phyloP scores from a whole-genome alignment of 306 rosid species.

The Quercus dentata region DNA sequence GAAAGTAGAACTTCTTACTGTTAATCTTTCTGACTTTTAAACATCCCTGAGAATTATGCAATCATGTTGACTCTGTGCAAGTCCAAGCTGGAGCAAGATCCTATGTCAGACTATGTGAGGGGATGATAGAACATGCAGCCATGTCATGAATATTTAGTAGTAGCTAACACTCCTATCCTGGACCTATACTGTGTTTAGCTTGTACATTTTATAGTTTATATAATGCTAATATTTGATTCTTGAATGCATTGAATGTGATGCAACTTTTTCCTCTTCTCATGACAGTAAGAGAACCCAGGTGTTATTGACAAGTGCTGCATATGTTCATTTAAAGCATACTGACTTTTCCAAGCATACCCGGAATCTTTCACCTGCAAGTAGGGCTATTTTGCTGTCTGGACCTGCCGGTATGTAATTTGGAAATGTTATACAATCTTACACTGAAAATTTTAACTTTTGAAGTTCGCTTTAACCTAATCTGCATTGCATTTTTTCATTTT shows the following conservation, averaged over 20 bases:
- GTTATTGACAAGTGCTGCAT: slow-evolving; percentile 74
- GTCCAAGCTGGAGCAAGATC: neutral
- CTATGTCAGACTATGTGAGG: neutral
- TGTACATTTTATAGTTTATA: neutral
- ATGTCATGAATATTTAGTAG: neutral
- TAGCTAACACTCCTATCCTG: neutral
- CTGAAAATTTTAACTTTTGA: neutral
- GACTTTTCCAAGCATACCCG: slow-evolving; percentile 76
- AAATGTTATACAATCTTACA: neutral
- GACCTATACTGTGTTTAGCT: neutral
- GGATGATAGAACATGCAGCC: neutral
- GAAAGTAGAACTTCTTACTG: neutral
- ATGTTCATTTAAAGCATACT: slow-evolving; percentile 65
- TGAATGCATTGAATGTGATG: neutral
- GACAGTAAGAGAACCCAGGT: slow-evolving; percentile 62
- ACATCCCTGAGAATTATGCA: neutral
- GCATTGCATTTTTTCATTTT: slow-evolving; percentile 6
- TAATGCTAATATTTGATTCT: neutral
- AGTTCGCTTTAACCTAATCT: neutral
- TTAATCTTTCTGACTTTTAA: neutral
- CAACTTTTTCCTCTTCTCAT: slow-evolving; percentile 9
- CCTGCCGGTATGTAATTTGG: slow-evolving; percentile 57
- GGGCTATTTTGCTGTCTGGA: slow-evolving; percentile 87
- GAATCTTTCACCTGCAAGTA: slow-evolving; percentile 88
- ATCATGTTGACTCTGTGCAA: neutral